Evolutionary conservation across 2,329 filamentous ascomycete genomes (phyloP).

Genomic region (Aschersonia sp.): DNA sequence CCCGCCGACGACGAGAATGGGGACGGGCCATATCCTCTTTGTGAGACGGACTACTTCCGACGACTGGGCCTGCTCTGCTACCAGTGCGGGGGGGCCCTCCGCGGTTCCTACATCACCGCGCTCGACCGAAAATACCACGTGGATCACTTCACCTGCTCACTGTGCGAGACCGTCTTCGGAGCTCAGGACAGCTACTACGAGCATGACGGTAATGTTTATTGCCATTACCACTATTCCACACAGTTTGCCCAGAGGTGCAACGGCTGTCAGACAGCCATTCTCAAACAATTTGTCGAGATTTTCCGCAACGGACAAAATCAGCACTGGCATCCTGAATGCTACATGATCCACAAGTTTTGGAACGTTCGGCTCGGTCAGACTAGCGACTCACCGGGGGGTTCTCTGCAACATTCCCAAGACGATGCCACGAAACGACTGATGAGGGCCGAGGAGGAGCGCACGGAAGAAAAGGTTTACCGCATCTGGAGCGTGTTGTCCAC

Average conservation of each 20-base stretch:
- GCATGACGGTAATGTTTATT: conserved; percentile 91
- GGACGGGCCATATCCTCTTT: conserved; percentile 78
- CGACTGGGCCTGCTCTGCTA: conserved; percentile 82
- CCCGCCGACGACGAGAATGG: conserved; percentile 85
- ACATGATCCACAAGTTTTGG: conserved; percentile 99
- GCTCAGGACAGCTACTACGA: conserved; percentile 98
- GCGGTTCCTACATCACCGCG: conserved; percentile 95
- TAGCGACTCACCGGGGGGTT: conserved; percentile 31
- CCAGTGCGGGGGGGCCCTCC: conserved; percentile 80
- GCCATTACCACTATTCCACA: conserved; percentile 97
- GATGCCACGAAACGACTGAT: conserved; percentile 58
- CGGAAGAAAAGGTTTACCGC: conserved; percentile 94
- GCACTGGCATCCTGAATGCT: conserved; percentile 98
- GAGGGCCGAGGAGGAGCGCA: conserved; percentile 74
- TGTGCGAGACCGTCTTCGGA: conserved; percentile 94
- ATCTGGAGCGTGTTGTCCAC: conserved; percentile 97
- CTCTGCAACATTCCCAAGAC: conserved; percentile 28
- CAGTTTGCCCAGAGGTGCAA: conserved; percentile 93
- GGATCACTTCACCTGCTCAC: conserved; percentile 95
- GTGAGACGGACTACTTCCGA: conserved; percentile 95
- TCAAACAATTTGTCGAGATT: conserved; percentile 98
- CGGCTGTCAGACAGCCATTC: conserved; percentile 88
- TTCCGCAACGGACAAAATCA: conserved; percentile 96
- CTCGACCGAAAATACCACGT: conserved; percentile 98
- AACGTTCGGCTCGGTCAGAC: conserved; percentile 72